These are phyloP conservation scores for Hondaea fermentalgiana DNA, from an alignment of 108 stramenopile species.

Conservation along the genomic window DNA sequence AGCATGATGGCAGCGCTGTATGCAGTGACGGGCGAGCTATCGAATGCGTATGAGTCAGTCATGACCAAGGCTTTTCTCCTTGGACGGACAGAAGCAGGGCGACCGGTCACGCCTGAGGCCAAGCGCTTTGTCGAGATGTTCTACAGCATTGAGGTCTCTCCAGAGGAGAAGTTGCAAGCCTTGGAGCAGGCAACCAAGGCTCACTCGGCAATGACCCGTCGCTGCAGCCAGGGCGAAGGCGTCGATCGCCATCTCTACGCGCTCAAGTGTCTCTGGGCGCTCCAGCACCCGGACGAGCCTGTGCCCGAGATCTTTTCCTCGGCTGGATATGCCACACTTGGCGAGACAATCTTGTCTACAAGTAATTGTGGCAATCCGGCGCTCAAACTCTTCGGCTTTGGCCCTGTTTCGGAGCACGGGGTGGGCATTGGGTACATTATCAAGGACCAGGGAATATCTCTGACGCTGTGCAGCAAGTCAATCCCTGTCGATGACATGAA, in stretches of 20 bases:
- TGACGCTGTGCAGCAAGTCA: not conserved
- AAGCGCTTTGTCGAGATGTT: not conserved
- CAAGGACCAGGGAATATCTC: not conserved
- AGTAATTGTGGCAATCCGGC: slow-evolving; percentile 16
- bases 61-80: slow-evolving; percentile 5
- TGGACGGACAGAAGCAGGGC: slow-evolving; percentile 3
- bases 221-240: not conserved
- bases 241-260: not conserved
- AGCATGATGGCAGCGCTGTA: not conserved
- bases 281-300: not conserved
- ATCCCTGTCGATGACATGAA: not conserved
- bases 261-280: not conserved
- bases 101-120: not conserved
- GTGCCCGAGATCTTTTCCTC: not conserved
- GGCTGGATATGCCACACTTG: not conserved
- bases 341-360: not conserved
- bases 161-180: not conserved
- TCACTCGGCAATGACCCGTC: not conserved
- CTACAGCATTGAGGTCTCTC: not conserved
- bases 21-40: not conserved
- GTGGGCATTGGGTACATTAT: slow-evolving; percentile 17
- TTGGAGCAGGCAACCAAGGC: not conserved
- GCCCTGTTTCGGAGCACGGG: not conserved
- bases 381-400: slow-evolving; percentile 17
- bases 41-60: not conserved